Conservation (phyloP, 495 filamentous ascomycete species). For the Penicillium coffeae region DNA sequence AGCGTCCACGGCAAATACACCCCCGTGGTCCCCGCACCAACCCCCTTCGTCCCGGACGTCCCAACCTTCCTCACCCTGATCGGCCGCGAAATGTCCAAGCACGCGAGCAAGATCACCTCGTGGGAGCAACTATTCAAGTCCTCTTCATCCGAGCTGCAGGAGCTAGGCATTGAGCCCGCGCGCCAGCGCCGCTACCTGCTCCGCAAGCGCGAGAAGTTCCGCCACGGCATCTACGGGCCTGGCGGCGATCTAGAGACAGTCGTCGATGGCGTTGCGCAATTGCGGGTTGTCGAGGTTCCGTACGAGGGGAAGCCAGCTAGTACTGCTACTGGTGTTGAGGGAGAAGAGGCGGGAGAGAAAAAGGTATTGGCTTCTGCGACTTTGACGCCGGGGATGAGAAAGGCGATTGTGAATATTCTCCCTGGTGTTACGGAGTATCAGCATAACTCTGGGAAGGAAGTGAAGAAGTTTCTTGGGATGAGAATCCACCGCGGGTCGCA, state of each 20-base stretch:
- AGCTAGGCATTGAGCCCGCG: conserved; percentile 81
- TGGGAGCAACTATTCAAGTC: conserved; percentile 87
- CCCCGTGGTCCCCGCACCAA: conserved; percentile 61
- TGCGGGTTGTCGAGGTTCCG: conserved; percentile 64
- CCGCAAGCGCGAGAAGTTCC: conserved; percentile 79
- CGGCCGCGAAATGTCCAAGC: conserved; percentile 76
- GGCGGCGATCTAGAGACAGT: conserved; percentile 76
- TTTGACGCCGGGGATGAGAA: conserved; percentile 51
- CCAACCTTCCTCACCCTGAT: conserved; percentile 90
- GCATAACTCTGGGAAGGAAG: conserved; percentile 27
- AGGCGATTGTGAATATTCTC: conserved; percentile 71
- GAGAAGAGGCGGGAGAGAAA: background rate
- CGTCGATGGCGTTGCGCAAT: conserved; percentile 63
- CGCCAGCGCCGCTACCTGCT: conserved; percentile 78
- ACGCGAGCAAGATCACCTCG: conserved; percentile 73
- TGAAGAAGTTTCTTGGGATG: conserved; percentile 56
- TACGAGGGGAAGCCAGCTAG: conserved; percentile 7
- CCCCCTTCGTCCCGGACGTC: conserved; percentile 81
- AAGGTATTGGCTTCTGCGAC: conserved; percentile 33
- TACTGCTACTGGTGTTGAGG: background rate
- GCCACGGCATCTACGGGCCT: conserved; percentile 67
- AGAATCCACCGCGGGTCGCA: conserved; percentile 59
- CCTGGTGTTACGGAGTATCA: conserved; percentile 45
- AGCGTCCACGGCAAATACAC: conserved; percentile 26
- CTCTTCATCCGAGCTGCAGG: conserved; percentile 68